These are phyloP conservation scores for Aspergillus saccharolyticus DNA, from an alignment of 495 filamentous ascomycete species.

Conservation along the genomic window DNA sequence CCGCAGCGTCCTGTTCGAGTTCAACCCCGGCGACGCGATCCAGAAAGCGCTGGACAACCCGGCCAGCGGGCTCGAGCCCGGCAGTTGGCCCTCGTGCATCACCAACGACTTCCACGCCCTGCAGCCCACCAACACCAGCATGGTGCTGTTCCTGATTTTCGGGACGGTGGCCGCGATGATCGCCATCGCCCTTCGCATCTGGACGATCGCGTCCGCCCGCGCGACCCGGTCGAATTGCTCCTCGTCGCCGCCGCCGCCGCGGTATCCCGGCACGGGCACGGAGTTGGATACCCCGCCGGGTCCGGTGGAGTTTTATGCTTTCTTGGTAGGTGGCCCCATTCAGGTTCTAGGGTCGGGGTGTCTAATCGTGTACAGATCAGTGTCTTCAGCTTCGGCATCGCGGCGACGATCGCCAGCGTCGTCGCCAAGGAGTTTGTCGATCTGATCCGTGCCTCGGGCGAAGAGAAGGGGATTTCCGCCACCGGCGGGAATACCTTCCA, in stretches of 20 bases:
- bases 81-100: conserved; percentile 4
- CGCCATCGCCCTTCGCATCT: not conserved
- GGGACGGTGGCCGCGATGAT: conserved; percentile 5
- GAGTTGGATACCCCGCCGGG: not conserved
- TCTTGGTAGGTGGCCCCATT: not conserved
- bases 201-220: not conserved
- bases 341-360: not conserved
- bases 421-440: conserved; percentile 12
- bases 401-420: conserved; percentile 13
- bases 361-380: conserved; percentile 4
- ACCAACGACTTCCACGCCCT: conserved; percentile 8
- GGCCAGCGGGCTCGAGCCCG: not conserved
- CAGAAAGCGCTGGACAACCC: not conserved
- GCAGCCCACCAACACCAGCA: conserved; percentile 6
- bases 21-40: conserved; percentile 11
- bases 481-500: conserved; percentile 4
- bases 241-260: not conserved
- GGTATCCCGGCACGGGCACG: not conserved
- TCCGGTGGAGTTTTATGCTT: not conserved
- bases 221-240: not conserved
- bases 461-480: conserved; percentile 9
- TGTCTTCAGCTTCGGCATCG: conserved; percentile 5
- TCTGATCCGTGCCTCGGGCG: conserved; percentile 10
- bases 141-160: conserved; percentile 10
- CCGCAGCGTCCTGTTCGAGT: conserved; percentile 5